These are phyloP conservation scores for Mesembryanthemum crystallinum DNA, from an alignment of 148 eudicot species.

Conservation along the genomic window DNA sequence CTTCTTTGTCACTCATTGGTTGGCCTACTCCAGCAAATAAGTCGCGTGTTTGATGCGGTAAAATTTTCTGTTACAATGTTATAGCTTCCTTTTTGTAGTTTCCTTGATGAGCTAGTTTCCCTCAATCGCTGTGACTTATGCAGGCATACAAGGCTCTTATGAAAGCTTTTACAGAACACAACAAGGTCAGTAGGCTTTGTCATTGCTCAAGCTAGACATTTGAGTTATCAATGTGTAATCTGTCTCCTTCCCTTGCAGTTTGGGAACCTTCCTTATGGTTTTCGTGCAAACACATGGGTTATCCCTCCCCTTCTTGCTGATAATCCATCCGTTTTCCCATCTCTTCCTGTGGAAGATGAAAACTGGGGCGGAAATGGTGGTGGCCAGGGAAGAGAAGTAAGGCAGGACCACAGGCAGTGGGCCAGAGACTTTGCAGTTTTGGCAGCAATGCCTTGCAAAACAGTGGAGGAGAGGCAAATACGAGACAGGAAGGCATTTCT, in stretches of 20 bases:
- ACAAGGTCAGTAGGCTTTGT: constrained; percentile 47
- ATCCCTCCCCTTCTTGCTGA: constrained; percentile 79
- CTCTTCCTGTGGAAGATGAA: constrained; percentile 84
- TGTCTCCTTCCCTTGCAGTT: constrained; percentile 50
- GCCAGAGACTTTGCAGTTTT: constrained; percentile 71
- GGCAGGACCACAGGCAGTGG: constrained; percentile 66
- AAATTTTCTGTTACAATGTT: background rate
- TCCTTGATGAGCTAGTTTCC: background rate
- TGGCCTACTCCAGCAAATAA: constrained; percentile 69
- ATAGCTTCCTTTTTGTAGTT: constrained; percentile 3
- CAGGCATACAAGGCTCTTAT: constrained; percentile 90
- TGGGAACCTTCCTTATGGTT: constrained; percentile 95
- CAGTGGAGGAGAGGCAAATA: constrained; percentile 79
- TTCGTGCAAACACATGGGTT: constrained; percentile 91
- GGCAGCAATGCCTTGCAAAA: constrained; percentile 92
- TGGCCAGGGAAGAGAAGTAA: constrained; percentile 71
- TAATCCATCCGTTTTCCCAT: constrained; percentile 60
- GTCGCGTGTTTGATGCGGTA: constrained; percentile 79
- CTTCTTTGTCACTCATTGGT: constrained; percentile 67
- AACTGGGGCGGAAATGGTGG: constrained; percentile 98
- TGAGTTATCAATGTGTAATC: background rate
- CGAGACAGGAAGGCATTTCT: constrained; percentile 90
- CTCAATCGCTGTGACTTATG: constrained; percentile 8
- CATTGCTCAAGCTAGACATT: constrained; percentile 1
- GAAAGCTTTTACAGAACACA: constrained; percentile 86